A percentile compares a stretch with the other conserved stretches of the same genome.
Conservation (phyloP, 2,329 filamentous ascomycete species). For the Talaromyces verruculosus region DNA sequence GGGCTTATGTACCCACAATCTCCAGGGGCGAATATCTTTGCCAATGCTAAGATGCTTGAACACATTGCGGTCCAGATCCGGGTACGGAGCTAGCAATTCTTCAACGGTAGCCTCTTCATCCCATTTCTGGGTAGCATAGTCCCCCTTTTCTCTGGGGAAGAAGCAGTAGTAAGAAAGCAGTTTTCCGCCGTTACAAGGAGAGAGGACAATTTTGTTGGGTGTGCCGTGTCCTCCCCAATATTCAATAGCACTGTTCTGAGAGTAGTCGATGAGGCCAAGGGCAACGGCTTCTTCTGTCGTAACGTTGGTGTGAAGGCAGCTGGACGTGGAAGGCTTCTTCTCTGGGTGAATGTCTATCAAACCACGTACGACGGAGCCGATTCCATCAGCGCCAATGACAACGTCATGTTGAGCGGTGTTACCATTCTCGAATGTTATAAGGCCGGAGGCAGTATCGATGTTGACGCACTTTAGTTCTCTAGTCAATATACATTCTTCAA, state of each 20-base stretch:
- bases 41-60: constrained; percentile 59
- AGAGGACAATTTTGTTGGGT: constrained; percentile 69
- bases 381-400: constrained; percentile 65
- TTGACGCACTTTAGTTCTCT: constrained; percentile 28
- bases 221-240: constrained; percentile 68
- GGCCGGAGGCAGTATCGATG: constrained; percentile 55
- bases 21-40: constrained; percentile 64
- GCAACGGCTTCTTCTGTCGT: constrained; percentile 59
- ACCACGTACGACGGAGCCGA: constrained; percentile 64
- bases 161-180: constrained; percentile 70
- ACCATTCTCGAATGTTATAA: constrained; percentile 57
- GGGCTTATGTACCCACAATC: constrained; percentile 55
- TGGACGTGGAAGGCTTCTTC: constrained; percentile 59
- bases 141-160: constrained; percentile 60
- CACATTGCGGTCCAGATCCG: constrained; percentile 60
- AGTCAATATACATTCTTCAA: background rate
- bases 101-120: constrained; percentile 56
- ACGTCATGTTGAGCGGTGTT: constrained; percentile 55
- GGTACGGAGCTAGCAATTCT: constrained; percentile 62
- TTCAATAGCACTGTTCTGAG: constrained; percentile 60
- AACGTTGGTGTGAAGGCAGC: constrained; percentile 66
- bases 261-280: constrained; percentile 64
- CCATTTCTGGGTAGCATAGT: constrained; percentile 64
- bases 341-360: constrained; percentile 63
- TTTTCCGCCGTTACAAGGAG: constrained; percentile 65